phyloP scores from a whole-genome alignment of 768 basidiomycete genomes.

The Boletus subparvulus region DNA sequence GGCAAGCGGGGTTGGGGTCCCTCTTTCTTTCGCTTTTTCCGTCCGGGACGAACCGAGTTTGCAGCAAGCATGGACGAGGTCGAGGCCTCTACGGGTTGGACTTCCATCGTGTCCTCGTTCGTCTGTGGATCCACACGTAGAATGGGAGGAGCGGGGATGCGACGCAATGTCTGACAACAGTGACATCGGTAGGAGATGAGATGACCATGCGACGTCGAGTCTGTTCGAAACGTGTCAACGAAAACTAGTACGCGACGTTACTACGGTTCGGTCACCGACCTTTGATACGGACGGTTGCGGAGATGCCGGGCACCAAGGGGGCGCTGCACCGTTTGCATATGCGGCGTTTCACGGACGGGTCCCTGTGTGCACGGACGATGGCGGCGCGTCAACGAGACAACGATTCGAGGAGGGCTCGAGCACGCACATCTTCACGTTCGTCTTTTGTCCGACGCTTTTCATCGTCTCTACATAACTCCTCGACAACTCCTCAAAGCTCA shows the following conservation, averaged over 20 bases:
- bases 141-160: conserved; percentile 65
- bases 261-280: conserved; percentile 38
- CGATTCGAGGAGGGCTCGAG: background rate
- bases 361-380: conserved; percentile 50
- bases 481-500: conserved; percentile 52
- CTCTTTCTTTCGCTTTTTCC: conserved; percentile 20
- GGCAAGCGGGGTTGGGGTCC: conserved; percentile 39
- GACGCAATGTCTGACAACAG: conserved; percentile 54
- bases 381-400: background rate
- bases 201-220: conserved; percentile 50
- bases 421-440: conserved; percentile 72
- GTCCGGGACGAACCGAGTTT: background rate
- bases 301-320: conserved; percentile 66
- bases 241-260: background rate
- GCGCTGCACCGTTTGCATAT: conserved; percentile 69
- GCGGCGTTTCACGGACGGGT: conserved; percentile 80
- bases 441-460: conserved; percentile 71
- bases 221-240: conserved; percentile 32
- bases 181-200: conserved; percentile 58
- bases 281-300: conserved; percentile 63
- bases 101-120: background rate
- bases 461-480: conserved; percentile 64
- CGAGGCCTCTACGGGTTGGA: background rate
- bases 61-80: background rate
- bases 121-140: conserved; percentile 7